A percentile compares a stretch with the other conserved stretches of the same genome.
Evolutionary conservation across 805 yeast genomes (phyloP).

Genomic region (Yarrowia porcina): DNA sequence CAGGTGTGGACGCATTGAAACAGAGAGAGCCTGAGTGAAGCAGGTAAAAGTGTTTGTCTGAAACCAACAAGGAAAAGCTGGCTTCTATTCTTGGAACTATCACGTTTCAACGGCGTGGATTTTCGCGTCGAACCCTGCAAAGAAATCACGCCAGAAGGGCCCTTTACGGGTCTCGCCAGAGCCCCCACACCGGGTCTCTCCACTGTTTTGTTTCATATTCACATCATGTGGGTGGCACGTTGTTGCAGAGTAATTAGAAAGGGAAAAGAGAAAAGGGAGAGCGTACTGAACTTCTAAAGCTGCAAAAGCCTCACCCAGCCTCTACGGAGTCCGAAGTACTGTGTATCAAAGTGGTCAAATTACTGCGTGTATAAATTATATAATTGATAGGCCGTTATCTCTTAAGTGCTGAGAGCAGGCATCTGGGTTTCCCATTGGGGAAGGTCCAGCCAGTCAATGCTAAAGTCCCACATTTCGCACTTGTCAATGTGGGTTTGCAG

Average conservation of each 20-base stretch:
- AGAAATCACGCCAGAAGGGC: constrained; percentile 7
- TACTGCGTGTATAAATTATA: constrained; percentile 17
- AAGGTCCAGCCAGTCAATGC: constrained; percentile 13
- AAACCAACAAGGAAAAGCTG: constrained; percentile 8
- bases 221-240: neutral
- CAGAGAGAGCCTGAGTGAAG: neutral
- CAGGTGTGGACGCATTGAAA: neutral
- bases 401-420: constrained; percentile 1
- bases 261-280: too few species aligned
- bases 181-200: too few species aligned
- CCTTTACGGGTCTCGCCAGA: too few species aligned
- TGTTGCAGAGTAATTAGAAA: too few species aligned
- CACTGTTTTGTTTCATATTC: constrained; percentile 2
- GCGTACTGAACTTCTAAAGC: too few species aligned
- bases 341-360: neutral
- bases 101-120: constrained; percentile 1
- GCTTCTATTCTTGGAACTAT: neutral
- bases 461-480: constrained; percentile 22
- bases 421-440: constrained; percentile 13
- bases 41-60: neutral
- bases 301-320: too few species aligned
- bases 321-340: too few species aligned
- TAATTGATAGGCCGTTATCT: neutral
- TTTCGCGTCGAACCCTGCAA: neutral
- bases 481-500: constrained; percentile 11